phyloP scores from a whole-genome alignment of 768 basidiomycete genomes.

The Pholiota molesta region DNA sequence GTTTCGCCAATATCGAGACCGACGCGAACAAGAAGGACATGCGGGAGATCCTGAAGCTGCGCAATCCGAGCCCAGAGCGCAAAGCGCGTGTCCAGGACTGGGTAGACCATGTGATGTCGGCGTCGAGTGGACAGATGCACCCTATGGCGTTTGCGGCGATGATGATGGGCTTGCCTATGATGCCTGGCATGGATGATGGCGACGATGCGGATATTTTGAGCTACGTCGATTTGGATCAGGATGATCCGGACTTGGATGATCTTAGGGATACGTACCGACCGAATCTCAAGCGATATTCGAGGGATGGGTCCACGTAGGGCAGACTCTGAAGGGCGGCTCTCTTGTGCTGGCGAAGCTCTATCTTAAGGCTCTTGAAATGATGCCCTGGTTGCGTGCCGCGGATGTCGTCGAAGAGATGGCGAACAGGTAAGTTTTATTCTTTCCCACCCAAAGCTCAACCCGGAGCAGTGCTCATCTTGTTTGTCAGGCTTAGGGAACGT shows the following conservation, averaged over 20 bases:
- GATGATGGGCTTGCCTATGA: constrained; percentile 51
- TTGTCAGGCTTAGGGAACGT: constrained; percentile 51
- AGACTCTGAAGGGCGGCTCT: constrained; percentile 40
- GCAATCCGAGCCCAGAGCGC: constrained; percentile 38
- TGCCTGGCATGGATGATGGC: constrained; percentile 31
- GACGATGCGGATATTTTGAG: constrained; percentile 54
- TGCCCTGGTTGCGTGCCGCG: constrained; percentile 56
- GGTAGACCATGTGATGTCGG: constrained; percentile 50
- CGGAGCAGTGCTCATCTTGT: background rate
- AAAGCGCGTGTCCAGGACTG: constrained; percentile 52
- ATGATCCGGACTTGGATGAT: constrained; percentile 62
- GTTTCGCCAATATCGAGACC: constrained; percentile 52
- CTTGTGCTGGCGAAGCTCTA: constrained; percentile 43
- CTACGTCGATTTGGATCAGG: constrained; percentile 52
- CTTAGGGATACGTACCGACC: constrained; percentile 64
- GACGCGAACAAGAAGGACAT: constrained; percentile 44
- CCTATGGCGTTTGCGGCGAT: constrained; percentile 68
- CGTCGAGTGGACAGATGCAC: constrained; percentile 33
- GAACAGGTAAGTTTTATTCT: constrained; percentile 39
- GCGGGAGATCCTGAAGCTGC: constrained; percentile 46
- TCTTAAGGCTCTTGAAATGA: constrained; percentile 45
- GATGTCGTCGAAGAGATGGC: constrained; percentile 65
- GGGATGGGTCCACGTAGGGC: constrained; percentile 52
- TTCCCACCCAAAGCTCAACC: too few species aligned
- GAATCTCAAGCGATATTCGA: constrained; percentile 57